Evolutionary conservation across 1,284 basidiomycete genomes (phyloP), one percentile per base, ranked within the genome.

Genomic region (Ustilago crameri): DNA sequence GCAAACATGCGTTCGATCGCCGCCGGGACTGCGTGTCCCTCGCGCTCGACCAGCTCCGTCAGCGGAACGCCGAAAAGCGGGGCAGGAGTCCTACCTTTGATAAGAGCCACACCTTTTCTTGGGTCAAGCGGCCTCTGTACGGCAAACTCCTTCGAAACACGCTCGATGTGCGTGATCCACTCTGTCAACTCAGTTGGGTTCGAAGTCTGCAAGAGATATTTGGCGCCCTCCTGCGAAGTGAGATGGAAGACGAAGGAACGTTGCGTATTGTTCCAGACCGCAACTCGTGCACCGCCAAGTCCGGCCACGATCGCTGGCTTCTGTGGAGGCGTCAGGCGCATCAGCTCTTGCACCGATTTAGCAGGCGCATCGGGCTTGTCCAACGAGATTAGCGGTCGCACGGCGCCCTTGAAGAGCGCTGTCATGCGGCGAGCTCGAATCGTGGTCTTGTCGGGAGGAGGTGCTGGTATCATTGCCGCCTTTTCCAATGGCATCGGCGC

Each of bases 1-100:
- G 75, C 67, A 47, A 83, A 69, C 72, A 83, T 75, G 17, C 79
- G 51, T 56, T 81, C 78, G 22, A 83, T 61, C n/a, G 70, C 79
- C 0, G 75, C 62, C 2, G 81, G 81, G 3, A 83, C 67, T 3
- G 64, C 50, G 10, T 64, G 59, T 3, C 72, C 74, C 22, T 77
- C 78, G 27, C 75, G 68, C 38, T 72, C 70, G 10, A 62, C 58
- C 3, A 83, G 63, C 44, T 73, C 71, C 35, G 43, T 38, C 34
- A 83, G 23, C 3, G 73, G 59, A 15, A 75, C 71, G 9, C 75
- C 65, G 56, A 75, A 83, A 8, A 82, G 59, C 15, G 78, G 70
- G 17, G 66, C 62, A 1, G 35, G 41, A 18, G 38, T 37, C 40
- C 43, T 65, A 51, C 50, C 41, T 37, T 49, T 47, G 18, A 51